Percentiles rank a stretch among this genome's conserved stretches.
Evolutionary conservation across 179 eudicot species (phyloP).

Genomic region (Beta corolliflora): DNA sequence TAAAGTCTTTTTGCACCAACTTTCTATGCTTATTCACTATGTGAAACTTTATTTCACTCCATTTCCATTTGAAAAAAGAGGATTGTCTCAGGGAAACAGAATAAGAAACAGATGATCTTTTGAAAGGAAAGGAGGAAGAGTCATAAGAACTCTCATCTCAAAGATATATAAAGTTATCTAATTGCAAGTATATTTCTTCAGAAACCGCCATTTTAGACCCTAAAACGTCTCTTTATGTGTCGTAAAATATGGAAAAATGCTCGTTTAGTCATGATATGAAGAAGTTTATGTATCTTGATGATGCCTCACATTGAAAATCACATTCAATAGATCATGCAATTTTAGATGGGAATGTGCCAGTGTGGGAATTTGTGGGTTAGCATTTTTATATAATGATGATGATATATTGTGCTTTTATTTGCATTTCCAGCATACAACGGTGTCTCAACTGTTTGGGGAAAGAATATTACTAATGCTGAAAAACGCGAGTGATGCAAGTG

Average conservation of each 20-base stretch:
- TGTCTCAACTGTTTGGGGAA: conserved; percentile 78
- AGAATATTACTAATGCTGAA: conserved; percentile 37
- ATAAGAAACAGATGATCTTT: too few relatives aligned
- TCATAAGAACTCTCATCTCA: not conserved
- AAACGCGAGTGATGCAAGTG: not conserved
- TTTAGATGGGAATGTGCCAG: too few relatives aligned
- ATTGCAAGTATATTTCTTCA: not conserved
- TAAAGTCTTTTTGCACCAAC: too few relatives aligned
- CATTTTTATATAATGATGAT: not conserved
- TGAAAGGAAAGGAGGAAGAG: too few relatives aligned
- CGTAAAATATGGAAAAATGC: too few relatives aligned
- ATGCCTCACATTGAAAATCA: not conserved
- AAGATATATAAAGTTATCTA: not conserved
- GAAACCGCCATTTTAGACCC: too few relatives aligned
- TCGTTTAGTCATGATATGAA: not conserved
- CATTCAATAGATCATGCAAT: not conserved
- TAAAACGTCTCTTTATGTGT: not conserved
- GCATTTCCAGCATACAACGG: conserved; percentile 38
- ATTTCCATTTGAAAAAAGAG: too few relatives aligned
- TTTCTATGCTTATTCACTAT: too few relatives aligned
- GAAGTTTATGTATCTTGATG: too few relatives aligned
- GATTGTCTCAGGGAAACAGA: too few relatives aligned
- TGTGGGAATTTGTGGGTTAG: not conserved
- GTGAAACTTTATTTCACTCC: too few relatives aligned
- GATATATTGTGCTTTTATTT: conserved; percentile 7